Conservation (phyloP, 371 early-diverging fungal species). For the Globomyces sp. region DNA sequence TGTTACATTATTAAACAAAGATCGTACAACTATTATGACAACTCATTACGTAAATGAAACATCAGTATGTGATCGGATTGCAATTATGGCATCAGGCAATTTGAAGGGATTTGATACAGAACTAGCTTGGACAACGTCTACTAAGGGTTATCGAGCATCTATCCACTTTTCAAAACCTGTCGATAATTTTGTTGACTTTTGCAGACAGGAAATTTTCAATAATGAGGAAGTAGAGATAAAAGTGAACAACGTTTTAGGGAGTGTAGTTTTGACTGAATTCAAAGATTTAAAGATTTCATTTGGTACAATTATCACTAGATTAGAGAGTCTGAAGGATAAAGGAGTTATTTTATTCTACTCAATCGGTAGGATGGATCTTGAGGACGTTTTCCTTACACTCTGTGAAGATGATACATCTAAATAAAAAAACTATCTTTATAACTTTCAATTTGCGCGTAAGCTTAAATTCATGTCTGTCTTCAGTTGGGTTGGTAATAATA, state of each 20-base stretch:
- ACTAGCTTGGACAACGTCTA: not conserved
- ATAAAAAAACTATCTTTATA: too few species aligned
- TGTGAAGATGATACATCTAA: too few species aligned
- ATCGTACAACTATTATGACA: constrained; percentile 28
- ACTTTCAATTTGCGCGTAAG: too few species aligned
- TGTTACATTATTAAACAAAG: constrained; percentile 21
- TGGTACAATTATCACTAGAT: not conserved
- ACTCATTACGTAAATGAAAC: constrained; percentile 46
- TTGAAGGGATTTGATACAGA: constrained; percentile 20
- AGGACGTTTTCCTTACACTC: constrained; percentile 1
- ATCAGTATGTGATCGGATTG: constrained; percentile 16
- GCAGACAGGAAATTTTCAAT: not conserved
- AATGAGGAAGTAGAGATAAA: not conserved
- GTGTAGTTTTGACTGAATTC: not conserved
- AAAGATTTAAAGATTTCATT: not conserved
- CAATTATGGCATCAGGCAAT: not conserved
- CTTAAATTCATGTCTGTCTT: too few species aligned
- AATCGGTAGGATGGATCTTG: constrained; percentile 8
- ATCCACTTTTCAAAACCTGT: not conserved
- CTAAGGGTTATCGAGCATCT: constrained; percentile 6
- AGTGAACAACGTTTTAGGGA: constrained; percentile 7
- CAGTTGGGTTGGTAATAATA: too few species aligned
- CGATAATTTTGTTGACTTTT: not conserved
- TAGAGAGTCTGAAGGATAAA: not conserved
- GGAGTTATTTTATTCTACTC: not conserved